A percentile compares a stretch with the other conserved stretches of the same genome.
These are phyloP conservation scores for Leccinellum luteum DNA, from an alignment of 768 basidiomycete genomes.

Conservation along the genomic window DNA sequence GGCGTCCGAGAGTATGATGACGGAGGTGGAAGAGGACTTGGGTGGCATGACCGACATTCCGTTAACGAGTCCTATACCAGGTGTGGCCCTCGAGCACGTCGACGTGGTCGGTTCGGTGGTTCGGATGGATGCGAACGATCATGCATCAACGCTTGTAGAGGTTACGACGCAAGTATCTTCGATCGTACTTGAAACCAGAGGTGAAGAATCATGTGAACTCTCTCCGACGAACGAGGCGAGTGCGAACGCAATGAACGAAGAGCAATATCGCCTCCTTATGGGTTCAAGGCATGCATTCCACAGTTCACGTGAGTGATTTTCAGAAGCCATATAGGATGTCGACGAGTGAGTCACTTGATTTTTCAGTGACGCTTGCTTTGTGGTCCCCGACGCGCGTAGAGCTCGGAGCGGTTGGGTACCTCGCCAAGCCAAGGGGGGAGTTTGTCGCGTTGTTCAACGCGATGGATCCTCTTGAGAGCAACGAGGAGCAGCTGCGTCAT, in stretches of 20 bases:
- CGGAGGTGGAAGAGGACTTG: constrained; percentile 10
- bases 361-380: constrained; percentile 58
- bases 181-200: not conserved
- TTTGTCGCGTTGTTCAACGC: constrained; percentile 77
- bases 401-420: constrained; percentile 75
- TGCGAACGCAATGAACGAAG: constrained; percentile 54
- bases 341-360: not conserved
- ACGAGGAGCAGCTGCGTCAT: constrained; percentile 39
- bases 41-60: constrained; percentile 16
- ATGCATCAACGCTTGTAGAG: constrained; percentile 16
- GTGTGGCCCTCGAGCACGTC: not conserved
- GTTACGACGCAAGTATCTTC: constrained; percentile 6
- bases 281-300: constrained; percentile 64
- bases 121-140: constrained; percentile 5
- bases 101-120: not conserved
- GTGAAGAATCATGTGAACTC: constrained; percentile 20
- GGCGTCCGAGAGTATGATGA: constrained; percentile 24
- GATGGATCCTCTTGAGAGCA: constrained; percentile 48
- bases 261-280: constrained; percentile 59
- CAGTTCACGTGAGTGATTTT: constrained; percentile 49
- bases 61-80: constrained; percentile 17
- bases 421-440: constrained; percentile 60
- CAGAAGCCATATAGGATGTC: not conserved
- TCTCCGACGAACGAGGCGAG: constrained; percentile 36
- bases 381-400: constrained; percentile 66